Percentiles rank a stretch among this genome's conserved stretches.
Conservation (phyloP, 1,284 basidiomycete genomes). For the Naganishia albida region DNA sequence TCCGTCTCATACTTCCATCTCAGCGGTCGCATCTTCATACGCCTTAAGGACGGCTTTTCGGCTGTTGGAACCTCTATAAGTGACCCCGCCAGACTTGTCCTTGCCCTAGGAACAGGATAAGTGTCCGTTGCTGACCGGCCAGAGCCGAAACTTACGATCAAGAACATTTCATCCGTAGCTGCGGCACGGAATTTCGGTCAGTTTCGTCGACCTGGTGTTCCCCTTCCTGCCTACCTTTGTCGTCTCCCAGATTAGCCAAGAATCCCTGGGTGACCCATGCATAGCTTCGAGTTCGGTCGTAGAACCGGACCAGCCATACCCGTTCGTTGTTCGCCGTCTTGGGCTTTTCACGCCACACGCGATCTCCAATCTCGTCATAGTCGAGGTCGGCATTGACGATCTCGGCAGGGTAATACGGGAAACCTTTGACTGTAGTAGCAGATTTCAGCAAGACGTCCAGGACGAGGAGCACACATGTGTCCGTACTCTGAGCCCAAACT, state of each 20-base stretch:
- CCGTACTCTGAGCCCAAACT: conserved; percentile 28
- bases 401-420: conserved; percentile 54
- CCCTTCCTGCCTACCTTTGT: conserved; percentile 56
- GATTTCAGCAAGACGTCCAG: not conserved
- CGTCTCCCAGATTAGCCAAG: conserved; percentile 62
- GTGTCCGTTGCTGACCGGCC: not conserved
- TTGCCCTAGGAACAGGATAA: conserved; percentile 7
- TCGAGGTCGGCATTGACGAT: conserved; percentile 53
- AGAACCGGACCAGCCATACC: conserved; percentile 66
- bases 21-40: conserved; percentile 22
- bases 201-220: no score
- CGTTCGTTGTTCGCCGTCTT: conserved; percentile 31
- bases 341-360: conserved; percentile 56
- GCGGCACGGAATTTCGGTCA: not conserved
- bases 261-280: conserved; percentile 60
- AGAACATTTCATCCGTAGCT: conserved; percentile 18
- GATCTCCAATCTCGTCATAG: conserved; percentile 59
- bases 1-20: conserved; percentile 20
- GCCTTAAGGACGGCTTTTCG: conserved; percentile 24
- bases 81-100: conserved; percentile 16
- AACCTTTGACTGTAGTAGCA: conserved; percentile 38
- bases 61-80: conserved; percentile 7
- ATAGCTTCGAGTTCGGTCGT: conserved; percentile 64
- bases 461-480: no score
- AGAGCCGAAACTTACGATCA: conserved; percentile 7